Conservation (phyloP, 1,284 basidiomycete species). For the Agroathelia rolfsii region DNA sequence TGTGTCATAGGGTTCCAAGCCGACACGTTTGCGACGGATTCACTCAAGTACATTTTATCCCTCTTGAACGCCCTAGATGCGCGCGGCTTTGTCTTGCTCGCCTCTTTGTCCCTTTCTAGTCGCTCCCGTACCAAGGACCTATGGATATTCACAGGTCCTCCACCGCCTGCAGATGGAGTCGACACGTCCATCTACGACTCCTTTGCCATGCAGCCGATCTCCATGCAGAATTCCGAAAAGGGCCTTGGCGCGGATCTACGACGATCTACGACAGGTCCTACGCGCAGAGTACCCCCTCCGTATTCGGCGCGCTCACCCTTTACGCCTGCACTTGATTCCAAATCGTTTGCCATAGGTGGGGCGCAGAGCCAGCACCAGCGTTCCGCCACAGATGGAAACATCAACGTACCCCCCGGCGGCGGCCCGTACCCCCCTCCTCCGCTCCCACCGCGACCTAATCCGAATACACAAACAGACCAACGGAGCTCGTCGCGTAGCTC, state of each 20-base stretch:
- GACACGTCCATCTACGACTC: constrained; percentile 27
- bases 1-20: constrained; percentile 57
- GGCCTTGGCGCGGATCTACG: constrained; percentile 13
- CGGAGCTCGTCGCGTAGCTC: constrained; percentile 7
- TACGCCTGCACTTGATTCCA: constrained; percentile 12
- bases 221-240: constrained; percentile 21
- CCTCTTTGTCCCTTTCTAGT: constrained; percentile 56
- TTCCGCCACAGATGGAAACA: no score
- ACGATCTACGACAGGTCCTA: constrained; percentile 2
- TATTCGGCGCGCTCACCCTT: constrained; percentile 19
- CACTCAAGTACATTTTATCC: constrained; percentile 61
- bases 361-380: no score
- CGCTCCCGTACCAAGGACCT: constrained; percentile 67
- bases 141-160: constrained; percentile 64
- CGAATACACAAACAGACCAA: constrained; percentile 11
- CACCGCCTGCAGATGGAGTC: constrained; percentile 20
- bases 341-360: constrained; percentile 22
- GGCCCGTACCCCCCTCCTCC: constrained; percentile 12
- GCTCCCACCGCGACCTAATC: constrained; percentile 13
- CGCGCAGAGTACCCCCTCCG: constrained; percentile 8
- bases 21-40: constrained; percentile 68
- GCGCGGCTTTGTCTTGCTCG: constrained; percentile 56
- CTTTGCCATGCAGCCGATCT: constrained; percentile 18
- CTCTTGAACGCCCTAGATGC: constrained; percentile 57
- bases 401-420: constrained; percentile 23